A percentile compares a stretch with the other conserved stretches of the same genome.
Evolutionary conservation across 148 eudicot genomes (phyloP).

Genomic region (Amaranthus hypochondriacus): DNA sequence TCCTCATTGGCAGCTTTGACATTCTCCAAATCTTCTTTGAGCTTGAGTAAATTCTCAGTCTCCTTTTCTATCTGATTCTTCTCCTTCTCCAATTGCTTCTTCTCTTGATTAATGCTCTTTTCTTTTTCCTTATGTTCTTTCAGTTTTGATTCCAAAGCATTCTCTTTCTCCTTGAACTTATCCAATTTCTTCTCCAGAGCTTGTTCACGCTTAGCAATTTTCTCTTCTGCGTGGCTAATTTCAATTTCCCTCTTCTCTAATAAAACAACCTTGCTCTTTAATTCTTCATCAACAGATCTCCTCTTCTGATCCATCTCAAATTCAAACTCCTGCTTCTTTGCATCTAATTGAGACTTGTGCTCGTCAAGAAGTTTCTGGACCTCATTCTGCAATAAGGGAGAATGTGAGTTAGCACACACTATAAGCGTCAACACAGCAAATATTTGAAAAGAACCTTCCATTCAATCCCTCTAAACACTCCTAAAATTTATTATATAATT

Average conservation of each 20-base stretch:
- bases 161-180: conserved; percentile 72
- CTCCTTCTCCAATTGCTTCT: conserved; percentile 58
- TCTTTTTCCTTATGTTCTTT: conserved; percentile 71
- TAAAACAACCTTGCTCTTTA: conserved; percentile 53
- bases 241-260: conserved; percentile 69
- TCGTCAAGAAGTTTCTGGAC: conserved; percentile 83
- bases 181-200: conserved; percentile 77
- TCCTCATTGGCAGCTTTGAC: conserved; percentile 49
- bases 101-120: conserved; percentile 59
- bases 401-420: too few relatives aligned
- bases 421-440: too few relatives aligned
- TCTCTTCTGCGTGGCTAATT: conserved; percentile 68
- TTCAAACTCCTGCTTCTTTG: conserved; percentile 57
- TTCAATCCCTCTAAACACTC: too few relatives aligned
- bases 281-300: conserved; percentile 51
- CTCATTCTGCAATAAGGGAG: conserved; percentile 46
- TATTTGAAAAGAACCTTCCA: too few relatives aligned
- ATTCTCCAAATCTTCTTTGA: conserved; percentile 68
- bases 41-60: conserved; percentile 45
- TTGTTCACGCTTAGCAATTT: conserved; percentile 70
- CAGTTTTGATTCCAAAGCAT: conserved; percentile 46
- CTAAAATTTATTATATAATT: too few relatives aligned
- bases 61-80: conserved; percentile 59
- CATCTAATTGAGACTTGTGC: conserved; percentile 55
- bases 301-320: conserved; percentile 64